Base-by-base conservation (phyloP, 2,329 filamentous ascomycete species). In the Fusarium fracticaudum region DNA sequence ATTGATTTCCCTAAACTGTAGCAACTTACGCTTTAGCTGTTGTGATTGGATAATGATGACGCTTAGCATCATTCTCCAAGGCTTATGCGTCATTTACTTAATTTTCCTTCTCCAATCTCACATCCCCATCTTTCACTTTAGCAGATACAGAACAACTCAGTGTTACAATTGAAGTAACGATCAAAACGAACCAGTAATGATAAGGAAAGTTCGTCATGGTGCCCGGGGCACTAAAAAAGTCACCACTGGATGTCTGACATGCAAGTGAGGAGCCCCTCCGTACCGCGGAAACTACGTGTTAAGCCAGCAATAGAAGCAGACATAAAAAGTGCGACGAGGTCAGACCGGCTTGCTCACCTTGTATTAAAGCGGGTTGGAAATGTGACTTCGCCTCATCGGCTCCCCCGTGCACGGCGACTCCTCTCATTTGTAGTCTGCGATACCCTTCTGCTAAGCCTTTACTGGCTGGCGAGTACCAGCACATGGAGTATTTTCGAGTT, bases 211-310 rank as follows among this genome's bases (percentile, higher is more conserved):
- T 13, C 29, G 29, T 18, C 11, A 13, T n/a, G 22, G 47, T n/a
- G 47, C 29, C 3, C 22, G 11, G 15, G 22, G 47, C 5, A 10
- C 22, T 50, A 33, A 10, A 29, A 50, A 14, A 7, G 29, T 33
- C 47, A n/a, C 22, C 4, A 50, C 29, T 3, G 22, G 29, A 50
- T 50, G 29, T n/a, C 3, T 33, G 8, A 33, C 29, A 13, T 50
- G 29, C 22, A 50, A 50, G 29, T 50, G n/a, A n/a, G 22, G 5
- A 33, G 20, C 15, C 11, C 15, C 3, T 5, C 47, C 1, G 5
- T 0, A n/a, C 14, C 20, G n/a, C 11, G 7, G 15, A 7, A 13
- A 10, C 1, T 5, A 4, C 44, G 0, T 13, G 7, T 13, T 50
- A 18, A 50, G 3, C 3, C 22, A 18, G 22, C 0, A 33, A 6